Evolutionary conservation across 2,329 filamentous ascomycete genomes (phyloP), one percentile per base, ranked within the genome.

Genomic region (Fusarium sp.): DNA sequence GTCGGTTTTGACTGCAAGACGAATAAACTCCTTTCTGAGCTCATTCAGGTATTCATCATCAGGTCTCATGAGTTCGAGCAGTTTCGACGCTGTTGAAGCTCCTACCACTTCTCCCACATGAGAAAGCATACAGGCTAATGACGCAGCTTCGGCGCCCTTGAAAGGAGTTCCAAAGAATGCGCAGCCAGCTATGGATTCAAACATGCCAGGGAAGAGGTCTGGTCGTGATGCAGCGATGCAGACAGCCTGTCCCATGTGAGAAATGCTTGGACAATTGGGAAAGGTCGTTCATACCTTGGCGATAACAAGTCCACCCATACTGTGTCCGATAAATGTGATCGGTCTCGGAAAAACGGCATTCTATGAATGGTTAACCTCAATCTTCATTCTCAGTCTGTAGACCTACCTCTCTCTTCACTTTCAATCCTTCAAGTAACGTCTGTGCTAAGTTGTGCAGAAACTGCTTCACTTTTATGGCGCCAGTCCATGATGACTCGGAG

Each of bases 231-330:
- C 79, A 7, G 81, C 79, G 4, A 81, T 67, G 3, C 65, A 74
- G 14, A 79, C 44, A 2, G 71, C 71, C 71, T 73, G 6, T 4
- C 10, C 10, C 14, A 3, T 10, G 12, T 72, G 0, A 72, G 58
- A 32, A 8, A 20, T 7, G 7, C 6, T 22, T 48, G 7, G 9
- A 9, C 4, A 6, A 24, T 2, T 1, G 16, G 20, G 5, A 8
- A 9, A 3, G 2, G 10, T 11, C 3, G 3, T 11, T 24, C 55
- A 58, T 16, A 80, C 82, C 67, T 83, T 83, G 13, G 82, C 81
- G 32, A 83, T 77, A 2, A 83, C 81, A 8, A 83, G 73, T 9
- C 82, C 82, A 11, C 82, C 82, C 82, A 83, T 83, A 22, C 80
- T 81, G 40, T 83, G 82, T 0, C 80, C 81, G 16, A 83, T 80